These are phyloP conservation scores for Colletotrichum godetiae DNA, from an alignment of 2,329 filamentous ascomycete species.

Conservation along the genomic window DNA sequence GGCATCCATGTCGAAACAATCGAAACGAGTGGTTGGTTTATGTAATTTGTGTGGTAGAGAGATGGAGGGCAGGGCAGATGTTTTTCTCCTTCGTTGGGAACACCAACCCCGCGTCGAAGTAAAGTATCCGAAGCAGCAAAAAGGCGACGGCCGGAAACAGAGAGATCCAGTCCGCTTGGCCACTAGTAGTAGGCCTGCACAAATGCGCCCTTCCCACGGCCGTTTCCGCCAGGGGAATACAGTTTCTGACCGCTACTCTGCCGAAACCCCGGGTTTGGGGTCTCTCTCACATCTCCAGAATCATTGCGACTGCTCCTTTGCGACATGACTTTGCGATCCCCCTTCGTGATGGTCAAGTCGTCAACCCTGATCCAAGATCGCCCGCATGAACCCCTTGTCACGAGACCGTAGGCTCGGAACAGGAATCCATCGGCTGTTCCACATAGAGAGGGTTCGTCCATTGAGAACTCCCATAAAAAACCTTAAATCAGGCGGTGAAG, in stretches of 20 bases:
- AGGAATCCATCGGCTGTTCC: constrained; percentile 1
- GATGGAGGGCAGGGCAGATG: neutral
- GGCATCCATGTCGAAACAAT: neutral
- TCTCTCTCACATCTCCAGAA: neutral
- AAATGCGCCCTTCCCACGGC: neutral
- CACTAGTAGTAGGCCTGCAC: neutral
- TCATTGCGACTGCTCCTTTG: neutral
- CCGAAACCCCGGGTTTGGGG: neutral
- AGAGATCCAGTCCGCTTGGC: neutral
- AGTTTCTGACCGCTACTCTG: constrained; percentile 12
- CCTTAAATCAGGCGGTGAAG: neutral
- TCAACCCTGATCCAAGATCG: neutral
- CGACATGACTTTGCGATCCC: neutral
- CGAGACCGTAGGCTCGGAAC: constrained; percentile 5
- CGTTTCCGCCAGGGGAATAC: neutral
- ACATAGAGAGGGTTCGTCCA: neutral
- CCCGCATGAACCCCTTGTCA: constrained; percentile 10
- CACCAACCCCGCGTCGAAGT: neutral
- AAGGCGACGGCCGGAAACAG: neutral
- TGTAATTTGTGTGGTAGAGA: neutral
- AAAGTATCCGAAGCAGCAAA: neutral
- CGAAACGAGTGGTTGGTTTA: neutral
- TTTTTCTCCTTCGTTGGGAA: neutral
- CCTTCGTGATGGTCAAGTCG: neutral
- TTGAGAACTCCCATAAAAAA: neutral